Evolutionary conservation across 2,329 filamentous ascomycete species (phyloP), one percentile per base, ranked within the genome.

Genomic region (Alternaria sp.): DNA sequence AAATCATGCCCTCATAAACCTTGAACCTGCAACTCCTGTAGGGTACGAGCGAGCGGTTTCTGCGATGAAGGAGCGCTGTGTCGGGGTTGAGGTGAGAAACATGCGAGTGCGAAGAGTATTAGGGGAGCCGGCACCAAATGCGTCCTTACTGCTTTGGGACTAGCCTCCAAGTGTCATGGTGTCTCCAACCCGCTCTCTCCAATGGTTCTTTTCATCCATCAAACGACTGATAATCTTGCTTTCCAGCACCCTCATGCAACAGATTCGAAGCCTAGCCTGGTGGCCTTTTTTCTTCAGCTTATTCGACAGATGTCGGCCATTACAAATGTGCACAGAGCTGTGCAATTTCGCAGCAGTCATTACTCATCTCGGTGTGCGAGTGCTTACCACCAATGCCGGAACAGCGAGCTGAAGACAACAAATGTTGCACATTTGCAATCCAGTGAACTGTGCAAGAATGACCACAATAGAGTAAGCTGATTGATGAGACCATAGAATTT

Each of bases 261-360:
- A 11, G 4, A 5, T 23, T 11, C 0, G 9, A 9, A 21, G 13
- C 3, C 0, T 13, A 8, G 5, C 13, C 17, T 39, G 17, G 37
- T 40, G 21, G 17, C 10, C 3, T 40, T 6, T 23, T 6, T 39
- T 4, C 17, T 23, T 23, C 4, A 6, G 0, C 17, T 13, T 3
- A 24, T 8, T 11, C 37, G 17, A 11, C 17, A 23, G 37, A 13
- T 11, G 8, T 6, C 23, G 17, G 10, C 17, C 10, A 23, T 28
- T 26, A 29, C 24, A 39, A 10, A 42, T 26, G 11, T 58, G 54
- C 54, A 61, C 41, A 46, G 48, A 48, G 45, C 56, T 49, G 44
- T 54, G 26, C 33, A 50, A 62, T 62, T 60, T 56, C 60, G 55
- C 52, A 54, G 56, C 56, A 55, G 46, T n/a, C 40, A 62, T 62